phyloP scores from a whole-genome alignment of 2,329 filamentous ascomycete species.

The Endothia cerciana region DNA sequence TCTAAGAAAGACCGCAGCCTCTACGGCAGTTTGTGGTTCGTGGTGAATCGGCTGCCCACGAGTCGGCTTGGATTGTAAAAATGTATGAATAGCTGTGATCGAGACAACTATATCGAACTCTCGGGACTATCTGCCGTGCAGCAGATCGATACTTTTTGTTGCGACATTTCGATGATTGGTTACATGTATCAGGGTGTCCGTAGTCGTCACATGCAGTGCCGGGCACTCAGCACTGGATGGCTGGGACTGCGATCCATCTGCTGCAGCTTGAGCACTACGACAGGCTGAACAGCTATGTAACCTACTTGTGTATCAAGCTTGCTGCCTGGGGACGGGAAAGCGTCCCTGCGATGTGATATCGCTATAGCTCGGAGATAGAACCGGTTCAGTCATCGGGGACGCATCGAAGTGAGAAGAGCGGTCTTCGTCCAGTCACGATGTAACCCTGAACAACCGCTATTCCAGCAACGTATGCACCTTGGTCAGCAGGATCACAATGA shows the following conservation, averaged over 20 bases:
- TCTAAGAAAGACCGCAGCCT: not conserved
- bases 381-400: not conserved
- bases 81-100: not conserved
- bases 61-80: not conserved
- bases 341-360: not conserved
- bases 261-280: not conserved
- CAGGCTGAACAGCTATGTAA: not conserved
- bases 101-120: not conserved
- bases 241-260: not conserved
- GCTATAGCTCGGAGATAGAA: slow-evolving; percentile 1
- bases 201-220: not conserved
- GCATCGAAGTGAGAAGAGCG: not conserved
- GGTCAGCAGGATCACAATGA: not conserved
- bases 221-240: not conserved
- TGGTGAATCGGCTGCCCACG: too few relatives aligned
- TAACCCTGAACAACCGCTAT: not conserved
- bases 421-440: not conserved
- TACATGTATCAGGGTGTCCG: not conserved
- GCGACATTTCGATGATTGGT: not conserved
- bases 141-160: not conserved
- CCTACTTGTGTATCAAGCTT: not conserved
- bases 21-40: not conserved
- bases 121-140: not conserved
- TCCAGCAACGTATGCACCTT: not conserved
- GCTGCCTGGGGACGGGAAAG: not conserved